A percentile compares a stretch with the other conserved stretches of the same genome.
Conservation (phyloP, 2,329 filamentous ascomycete genomes). For the Colletotrichum coccodes region DNA sequence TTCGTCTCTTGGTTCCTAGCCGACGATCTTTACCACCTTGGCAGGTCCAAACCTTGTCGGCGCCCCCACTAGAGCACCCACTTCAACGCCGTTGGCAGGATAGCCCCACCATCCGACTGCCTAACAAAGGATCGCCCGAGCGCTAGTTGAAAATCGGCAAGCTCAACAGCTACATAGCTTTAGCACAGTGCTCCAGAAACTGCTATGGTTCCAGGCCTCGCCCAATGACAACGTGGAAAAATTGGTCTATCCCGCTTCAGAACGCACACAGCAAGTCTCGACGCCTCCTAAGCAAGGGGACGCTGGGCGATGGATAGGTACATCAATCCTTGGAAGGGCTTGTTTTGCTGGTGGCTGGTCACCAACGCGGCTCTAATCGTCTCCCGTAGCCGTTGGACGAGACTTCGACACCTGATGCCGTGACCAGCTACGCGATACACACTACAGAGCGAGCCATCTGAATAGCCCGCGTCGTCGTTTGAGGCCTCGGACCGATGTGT, state of each 20-base stretch:
- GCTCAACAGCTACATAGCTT: neutral
- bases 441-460: neutral
- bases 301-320: neutral
- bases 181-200: constrained; percentile 5
- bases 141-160: constrained; percentile 14
- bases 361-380: neutral
- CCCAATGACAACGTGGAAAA: constrained; percentile 8
- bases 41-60: constrained; percentile 12
- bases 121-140: constrained; percentile 21
- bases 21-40: constrained; percentile 31
- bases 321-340: neutral
- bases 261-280: neutral
- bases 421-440: neutral
- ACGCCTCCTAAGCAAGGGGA: neutral
- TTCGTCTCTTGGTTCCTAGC: constrained; percentile 7
- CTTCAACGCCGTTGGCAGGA: constrained; percentile 19
- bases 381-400: neutral
- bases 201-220: constrained; percentile 6
- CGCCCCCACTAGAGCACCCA: constrained; percentile 2
- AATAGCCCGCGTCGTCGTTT: neutral
- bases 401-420: constrained; percentile 1
- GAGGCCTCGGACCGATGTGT: neutral
- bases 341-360: neutral
- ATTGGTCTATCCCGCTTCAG: neutral
- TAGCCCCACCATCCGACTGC: constrained; percentile 8